phyloP scores from a whole-genome alignment of 2,329 filamentous ascomycete genomes.

The Zasmidium angulare region DNA sequence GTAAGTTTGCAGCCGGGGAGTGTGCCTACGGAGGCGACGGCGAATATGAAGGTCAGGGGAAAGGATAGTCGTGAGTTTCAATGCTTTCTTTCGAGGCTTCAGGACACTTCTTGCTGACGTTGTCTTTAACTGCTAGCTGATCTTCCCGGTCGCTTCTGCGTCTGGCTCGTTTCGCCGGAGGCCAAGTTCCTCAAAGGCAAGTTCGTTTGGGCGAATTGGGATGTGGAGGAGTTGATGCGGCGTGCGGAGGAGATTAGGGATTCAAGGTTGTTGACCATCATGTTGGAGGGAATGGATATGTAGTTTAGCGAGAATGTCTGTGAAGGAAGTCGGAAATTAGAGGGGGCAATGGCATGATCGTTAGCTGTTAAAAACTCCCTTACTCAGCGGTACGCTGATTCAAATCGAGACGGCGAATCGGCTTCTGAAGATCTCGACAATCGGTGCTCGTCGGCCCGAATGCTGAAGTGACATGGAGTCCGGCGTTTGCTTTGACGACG shows the following conservation, averaged over 20 bases:
- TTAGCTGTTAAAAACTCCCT: too few relatives aligned
- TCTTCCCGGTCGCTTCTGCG: neutral
- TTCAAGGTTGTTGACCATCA: neutral
- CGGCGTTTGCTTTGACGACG: neutral
- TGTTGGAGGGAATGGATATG: neutral
- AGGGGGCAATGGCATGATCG: neutral
- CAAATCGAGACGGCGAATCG: neutral
- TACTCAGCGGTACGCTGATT: too few relatives aligned
- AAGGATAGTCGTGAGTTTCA: neutral
- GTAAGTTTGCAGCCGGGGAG: slow-evolving; percentile 14
- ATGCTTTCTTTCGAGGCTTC: neutral
- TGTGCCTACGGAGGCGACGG: slow-evolving; percentile 9
- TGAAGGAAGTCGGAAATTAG: too few relatives aligned
- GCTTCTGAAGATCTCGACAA: neutral
- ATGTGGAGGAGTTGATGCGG: slow-evolving; percentile 13
- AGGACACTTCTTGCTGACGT: too few relatives aligned
- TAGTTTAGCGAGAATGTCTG: neutral
- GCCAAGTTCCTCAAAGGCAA: slow-evolving; percentile 41
- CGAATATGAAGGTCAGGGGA: slow-evolving; percentile 11
- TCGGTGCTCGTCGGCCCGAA: neutral
- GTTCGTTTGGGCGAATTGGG: slow-evolving; percentile 22
- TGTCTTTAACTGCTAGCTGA: too few relatives aligned
- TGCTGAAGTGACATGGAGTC: neutral
- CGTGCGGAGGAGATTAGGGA: neutral
- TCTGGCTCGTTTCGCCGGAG: slow-evolving; percentile 40